phyloP scores from a whole-genome alignment of 2,329 filamentous ascomycete genomes.

The Colletotrichum spaethianum region DNA sequence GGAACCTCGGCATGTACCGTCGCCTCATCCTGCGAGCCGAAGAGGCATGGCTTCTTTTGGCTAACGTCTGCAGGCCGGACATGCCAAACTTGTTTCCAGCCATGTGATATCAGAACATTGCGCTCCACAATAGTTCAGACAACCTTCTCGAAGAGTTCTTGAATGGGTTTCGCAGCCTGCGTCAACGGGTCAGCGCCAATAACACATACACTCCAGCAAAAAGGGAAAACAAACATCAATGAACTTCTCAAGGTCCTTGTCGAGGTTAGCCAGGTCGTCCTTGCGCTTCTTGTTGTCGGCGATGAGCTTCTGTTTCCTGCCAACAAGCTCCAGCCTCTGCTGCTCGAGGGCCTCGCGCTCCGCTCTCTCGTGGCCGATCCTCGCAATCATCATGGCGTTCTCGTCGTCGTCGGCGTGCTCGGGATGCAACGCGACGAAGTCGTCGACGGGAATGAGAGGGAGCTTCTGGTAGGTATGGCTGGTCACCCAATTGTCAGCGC shows the following conservation, averaged over 20 bases:
- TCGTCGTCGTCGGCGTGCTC: conserved; percentile 81
- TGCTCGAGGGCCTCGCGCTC: conserved; percentile 90
- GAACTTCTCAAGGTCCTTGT: conserved; percentile 93
- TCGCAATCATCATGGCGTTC: conserved; percentile 87
- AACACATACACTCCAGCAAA: not conserved
- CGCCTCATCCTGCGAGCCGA: not conserved
- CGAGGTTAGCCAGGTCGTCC: conserved; percentile 91
- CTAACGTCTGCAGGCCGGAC: not conserved
- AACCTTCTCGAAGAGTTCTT: conserved; percentile 86
- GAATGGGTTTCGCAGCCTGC: conserved; percentile 89
- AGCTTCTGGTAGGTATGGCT: conserved; percentile 91
- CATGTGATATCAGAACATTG: not conserved
- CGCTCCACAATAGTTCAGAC: conserved; percentile 51
- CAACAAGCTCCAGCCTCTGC: conserved; percentile 82
- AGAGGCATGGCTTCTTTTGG: not conserved
- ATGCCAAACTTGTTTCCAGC: not conserved
- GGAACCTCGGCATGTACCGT: not conserved
- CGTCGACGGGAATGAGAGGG: conserved; percentile 85
- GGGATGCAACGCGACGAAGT: conserved; percentile 84
- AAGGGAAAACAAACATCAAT: conserved; percentile 77
- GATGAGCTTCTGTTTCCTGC: conserved; percentile 73
- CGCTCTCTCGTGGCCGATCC: conserved; percentile 90
- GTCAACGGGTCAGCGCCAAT: conserved; percentile 41
- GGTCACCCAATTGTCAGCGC: conserved; percentile 38
- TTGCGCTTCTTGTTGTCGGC: conserved; percentile 90